phyloP scores from a whole-genome alignment of 2,329 filamentous ascomycete genomes.

The Calonectria crousiana region DNA sequence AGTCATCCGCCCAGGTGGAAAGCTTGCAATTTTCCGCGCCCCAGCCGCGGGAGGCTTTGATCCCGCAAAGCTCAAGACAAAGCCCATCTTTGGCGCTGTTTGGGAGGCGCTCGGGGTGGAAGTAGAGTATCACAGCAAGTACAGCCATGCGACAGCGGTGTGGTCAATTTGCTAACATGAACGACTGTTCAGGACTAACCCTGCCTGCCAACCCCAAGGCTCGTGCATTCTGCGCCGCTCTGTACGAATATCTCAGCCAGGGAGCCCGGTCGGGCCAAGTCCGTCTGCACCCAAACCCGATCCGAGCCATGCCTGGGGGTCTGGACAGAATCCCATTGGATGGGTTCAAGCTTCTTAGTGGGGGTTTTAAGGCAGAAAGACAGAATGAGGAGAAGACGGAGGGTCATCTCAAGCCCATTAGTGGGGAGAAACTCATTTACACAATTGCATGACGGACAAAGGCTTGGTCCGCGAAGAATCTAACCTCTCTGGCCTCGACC shows the following conservation, averaged over 20 bases:
- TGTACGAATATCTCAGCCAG: not conserved
- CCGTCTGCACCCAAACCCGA: not conserved
- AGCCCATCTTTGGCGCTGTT: conserved; percentile 55
- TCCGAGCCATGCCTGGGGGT: not conserved
- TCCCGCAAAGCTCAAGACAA: conserved; percentile 33
- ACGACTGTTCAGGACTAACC: not conserved
- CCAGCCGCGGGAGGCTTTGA: conserved; percentile 40
- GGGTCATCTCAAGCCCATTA: not conserved
- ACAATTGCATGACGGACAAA: not conserved
- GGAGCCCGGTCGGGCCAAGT: not conserved
- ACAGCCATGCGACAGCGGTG: not conserved
- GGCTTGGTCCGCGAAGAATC: no score
- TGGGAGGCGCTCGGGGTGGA: conserved; percentile 57
- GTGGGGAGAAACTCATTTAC: not conserved
- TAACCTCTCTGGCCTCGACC: not conserved
- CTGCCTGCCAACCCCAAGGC: conserved; percentile 1
- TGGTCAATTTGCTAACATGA: not conserved
- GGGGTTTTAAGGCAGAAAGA: not conserved
- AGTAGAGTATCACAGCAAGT: conserved; percentile 51
- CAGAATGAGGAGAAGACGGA: not conserved
- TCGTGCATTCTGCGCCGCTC: not conserved
- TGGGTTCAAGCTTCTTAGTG: not conserved
- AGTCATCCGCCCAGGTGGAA: conserved; percentile 43
- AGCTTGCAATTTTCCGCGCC: conserved; percentile 39
- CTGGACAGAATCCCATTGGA: not conserved